These are phyloP conservation scores for Aspergillus novofumigatus DNA, from an alignment of 2,329 filamentous ascomycete species.

Conservation along the genomic window DNA sequence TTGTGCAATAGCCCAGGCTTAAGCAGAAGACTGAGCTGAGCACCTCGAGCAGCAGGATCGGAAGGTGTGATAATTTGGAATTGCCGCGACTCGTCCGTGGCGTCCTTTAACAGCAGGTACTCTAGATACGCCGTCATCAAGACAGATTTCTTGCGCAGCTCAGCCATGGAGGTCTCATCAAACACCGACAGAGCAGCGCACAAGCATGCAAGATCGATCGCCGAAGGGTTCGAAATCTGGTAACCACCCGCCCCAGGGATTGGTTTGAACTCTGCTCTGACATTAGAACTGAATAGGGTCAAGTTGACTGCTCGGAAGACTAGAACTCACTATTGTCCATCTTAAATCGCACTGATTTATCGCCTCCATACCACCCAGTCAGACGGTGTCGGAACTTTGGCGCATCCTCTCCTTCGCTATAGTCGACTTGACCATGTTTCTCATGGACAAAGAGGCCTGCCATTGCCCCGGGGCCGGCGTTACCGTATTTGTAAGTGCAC, in stretches of 20 bases:
- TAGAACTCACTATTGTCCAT: conserved; percentile 63
- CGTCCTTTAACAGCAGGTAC: conserved; percentile 50
- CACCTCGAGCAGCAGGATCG: conserved; percentile 63
- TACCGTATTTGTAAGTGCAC: conserved; percentile 94
- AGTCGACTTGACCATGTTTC: conserved; percentile 53
- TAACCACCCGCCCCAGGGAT: conserved; percentile 74
- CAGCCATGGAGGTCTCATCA: conserved; percentile 62
- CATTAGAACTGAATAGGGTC: not conserved
- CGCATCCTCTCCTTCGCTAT: conserved; percentile 37
- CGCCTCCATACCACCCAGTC: conserved; percentile 79
- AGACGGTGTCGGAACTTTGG: conserved; percentile 62
- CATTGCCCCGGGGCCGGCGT: conserved; percentile 75
- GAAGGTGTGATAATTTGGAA: conserved; percentile 66
- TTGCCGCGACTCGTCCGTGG: conserved; percentile 32
- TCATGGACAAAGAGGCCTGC: conserved; percentile 76
- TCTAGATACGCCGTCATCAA: conserved; percentile 73
- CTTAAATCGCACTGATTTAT: conserved; percentile 68
- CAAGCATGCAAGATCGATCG: conserved; percentile 69
- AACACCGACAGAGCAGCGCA: conserved; percentile 70
- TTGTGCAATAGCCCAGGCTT: conserved; percentile 64
- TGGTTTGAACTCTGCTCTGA: conserved; percentile 59
- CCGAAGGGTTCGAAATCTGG: conserved; percentile 75
- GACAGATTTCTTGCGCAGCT: conserved; percentile 65
- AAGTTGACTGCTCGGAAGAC: not conserved
- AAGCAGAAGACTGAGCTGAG: conserved; percentile 73